Conservation (phyloP, 306 rosid genomes). For the Vicia faba region DNA sequence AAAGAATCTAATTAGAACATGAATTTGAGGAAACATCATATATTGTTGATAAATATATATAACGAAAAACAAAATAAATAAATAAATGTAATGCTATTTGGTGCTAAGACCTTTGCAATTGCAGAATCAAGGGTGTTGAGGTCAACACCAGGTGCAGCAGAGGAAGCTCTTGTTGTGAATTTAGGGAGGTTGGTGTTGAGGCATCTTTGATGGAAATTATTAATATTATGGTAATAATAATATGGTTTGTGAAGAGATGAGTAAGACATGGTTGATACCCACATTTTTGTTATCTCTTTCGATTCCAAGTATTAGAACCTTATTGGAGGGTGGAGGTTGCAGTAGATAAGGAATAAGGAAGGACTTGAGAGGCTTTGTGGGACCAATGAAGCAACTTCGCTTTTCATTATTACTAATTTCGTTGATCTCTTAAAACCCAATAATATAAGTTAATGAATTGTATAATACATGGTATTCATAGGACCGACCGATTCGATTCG, state of each 20-base stretch:
- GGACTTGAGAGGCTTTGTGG: neutral
- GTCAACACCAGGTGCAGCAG: conserved; percentile 77
- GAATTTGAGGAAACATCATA: neutral
- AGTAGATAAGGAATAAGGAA: conserved; percentile 29
- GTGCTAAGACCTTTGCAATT: conserved; percentile 56
- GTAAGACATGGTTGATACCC: conserved; percentile 41
- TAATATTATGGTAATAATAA: conserved; percentile 10
- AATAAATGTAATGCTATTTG: too few relatives aligned
- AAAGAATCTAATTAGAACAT: neutral
- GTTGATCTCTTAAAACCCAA: too few relatives aligned
- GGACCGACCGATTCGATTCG: too few relatives aligned
- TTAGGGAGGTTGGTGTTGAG: conserved; percentile 41
- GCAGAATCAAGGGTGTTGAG: conserved; percentile 77
- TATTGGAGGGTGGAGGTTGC: conserved; percentile 30
- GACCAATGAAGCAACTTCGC: neutral
- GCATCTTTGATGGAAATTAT: conserved; percentile 13
- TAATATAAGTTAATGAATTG: too few relatives aligned
- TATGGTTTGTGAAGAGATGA: conserved; percentile 35
- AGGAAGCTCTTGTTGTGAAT: conserved; percentile 57
- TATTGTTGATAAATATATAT: neutral
- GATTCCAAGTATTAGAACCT: neutral
- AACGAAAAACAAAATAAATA: too few relatives aligned
- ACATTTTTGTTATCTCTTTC: conserved; percentile 37
- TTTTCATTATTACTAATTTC: too few relatives aligned
- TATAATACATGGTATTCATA: too few relatives aligned